Conservation (phyloP, 208 protist species). For the Crithidia acanthocephali region DNA sequence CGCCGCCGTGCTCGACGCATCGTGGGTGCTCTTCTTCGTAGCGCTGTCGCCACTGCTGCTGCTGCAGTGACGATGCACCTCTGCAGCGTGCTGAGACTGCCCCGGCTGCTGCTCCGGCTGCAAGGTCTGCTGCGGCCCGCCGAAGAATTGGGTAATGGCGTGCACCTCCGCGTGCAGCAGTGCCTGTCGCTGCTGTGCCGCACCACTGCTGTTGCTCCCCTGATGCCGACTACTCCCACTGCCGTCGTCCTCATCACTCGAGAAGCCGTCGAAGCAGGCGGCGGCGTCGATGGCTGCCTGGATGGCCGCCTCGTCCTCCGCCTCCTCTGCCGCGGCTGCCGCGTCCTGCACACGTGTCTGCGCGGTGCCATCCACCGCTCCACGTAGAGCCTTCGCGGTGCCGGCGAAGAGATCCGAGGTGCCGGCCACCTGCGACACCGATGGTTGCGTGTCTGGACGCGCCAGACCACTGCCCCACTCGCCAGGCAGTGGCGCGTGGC, state of each 20-base stretch:
- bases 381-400: no score
- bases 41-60: conserved; percentile 2
- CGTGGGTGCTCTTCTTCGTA: background rate
- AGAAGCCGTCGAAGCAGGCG: conserved; percentile 18
- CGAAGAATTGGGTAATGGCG: background rate
- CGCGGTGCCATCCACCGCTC: no score
- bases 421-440: no score
- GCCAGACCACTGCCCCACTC: no score
- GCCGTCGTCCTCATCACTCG: conserved; percentile 18
- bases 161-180: background rate
- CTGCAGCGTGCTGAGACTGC: no score
- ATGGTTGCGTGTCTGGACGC: no score
- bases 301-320: conserved; percentile 15
- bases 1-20: background rate
- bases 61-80: background rate
- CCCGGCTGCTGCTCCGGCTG: no score
- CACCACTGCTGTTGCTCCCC: no score
- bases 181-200: background rate
- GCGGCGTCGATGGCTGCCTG: conserved; percentile 23
- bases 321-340: background rate
- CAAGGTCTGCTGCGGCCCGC: no score
- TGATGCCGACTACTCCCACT: no score
- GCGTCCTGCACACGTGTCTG: background rate
- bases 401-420: no score
- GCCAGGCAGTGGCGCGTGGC: no score